Evolutionary conservation across 495 filamentous ascomycete genomes (phyloP).

Genomic region (Annulohypoxylon bovei): DNA sequence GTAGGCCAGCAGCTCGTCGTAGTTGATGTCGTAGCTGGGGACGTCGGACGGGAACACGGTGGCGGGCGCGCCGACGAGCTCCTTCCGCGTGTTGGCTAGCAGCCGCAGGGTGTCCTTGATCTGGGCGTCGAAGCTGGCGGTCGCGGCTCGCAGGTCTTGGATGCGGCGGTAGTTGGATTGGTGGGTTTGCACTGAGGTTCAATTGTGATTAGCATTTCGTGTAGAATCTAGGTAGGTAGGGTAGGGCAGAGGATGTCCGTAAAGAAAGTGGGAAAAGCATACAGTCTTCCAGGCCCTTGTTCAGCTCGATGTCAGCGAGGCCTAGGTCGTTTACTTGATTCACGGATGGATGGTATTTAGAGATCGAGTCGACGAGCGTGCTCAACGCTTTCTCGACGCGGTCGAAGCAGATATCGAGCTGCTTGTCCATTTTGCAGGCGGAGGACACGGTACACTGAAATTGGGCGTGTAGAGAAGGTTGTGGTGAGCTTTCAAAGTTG

Average conservation of each 20-base stretch:
- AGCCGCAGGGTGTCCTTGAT: conserved; percentile 67
- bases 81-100: conserved; percentile 72
- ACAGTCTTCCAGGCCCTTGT: conserved; percentile 67
- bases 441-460: background rate
- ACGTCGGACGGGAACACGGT: conserved; percentile 58
- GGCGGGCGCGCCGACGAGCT: conserved; percentile 67
- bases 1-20: conserved; percentile 73
- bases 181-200: conserved; percentile 67
- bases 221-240: background rate
- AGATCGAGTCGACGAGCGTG: conserved; percentile 75
- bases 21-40: conserved; percentile 61
- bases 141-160: conserved; percentile 66
- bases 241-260: too few relatives aligned
- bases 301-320: conserved; percentile 72
- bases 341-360: conserved; percentile 78
- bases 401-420: conserved; percentile 69
- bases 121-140: conserved; percentile 66
- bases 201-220: background rate
- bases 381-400: conserved; percentile 73
- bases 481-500: background rate
- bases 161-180: conserved; percentile 74
- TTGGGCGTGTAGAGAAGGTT: background rate
- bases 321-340: conserved; percentile 70
- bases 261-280: conserved; percentile 20
- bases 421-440: conserved; percentile 62